phyloP scores from a whole-genome alignment of 106 monocot genomes.

The Dendrobium chrysotoxum region DNA sequence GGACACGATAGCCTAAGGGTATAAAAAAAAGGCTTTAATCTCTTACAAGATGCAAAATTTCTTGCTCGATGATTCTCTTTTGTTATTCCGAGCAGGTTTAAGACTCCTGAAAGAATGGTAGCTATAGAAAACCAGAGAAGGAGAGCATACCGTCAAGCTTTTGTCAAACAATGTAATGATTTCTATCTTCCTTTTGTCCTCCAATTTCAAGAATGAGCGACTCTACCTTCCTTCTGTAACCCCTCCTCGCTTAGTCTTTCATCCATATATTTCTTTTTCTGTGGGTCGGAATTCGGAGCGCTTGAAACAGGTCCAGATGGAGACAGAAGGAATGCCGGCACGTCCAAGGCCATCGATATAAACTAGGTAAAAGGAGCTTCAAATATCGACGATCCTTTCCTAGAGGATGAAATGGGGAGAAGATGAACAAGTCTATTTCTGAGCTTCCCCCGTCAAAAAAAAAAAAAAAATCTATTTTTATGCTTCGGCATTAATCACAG shows the following conservation, averaged over 20 bases:
- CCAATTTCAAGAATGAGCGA: neutral
- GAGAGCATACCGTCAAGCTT: neutral
- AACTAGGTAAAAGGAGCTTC: neutral
- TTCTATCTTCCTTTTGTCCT: neutral
- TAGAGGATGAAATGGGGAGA: neutral
- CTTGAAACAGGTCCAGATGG: neutral
- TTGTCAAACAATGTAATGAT: neutral
- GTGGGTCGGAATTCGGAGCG: neutral
- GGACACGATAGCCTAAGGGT: no score
- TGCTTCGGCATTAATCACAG: neutral
- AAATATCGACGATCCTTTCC: neutral
- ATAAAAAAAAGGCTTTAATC: neutral
- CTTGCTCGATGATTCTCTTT: neutral
- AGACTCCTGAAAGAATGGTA: neutral
- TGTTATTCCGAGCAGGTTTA: neutral
- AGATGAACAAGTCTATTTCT: neutral
- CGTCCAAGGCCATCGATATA: neutral
- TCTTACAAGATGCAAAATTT: neutral
- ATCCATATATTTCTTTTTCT: neutral
- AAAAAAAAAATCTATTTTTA: neutral
- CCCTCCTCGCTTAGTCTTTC: neutral
- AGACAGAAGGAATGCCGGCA: neutral
- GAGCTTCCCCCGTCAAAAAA: neutral
- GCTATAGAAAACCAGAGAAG: neutral
- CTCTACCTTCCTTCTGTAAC: neutral